Evolutionary conservation across 305 asterid genomes (phyloP).

Genomic region (Fraxinus greggii): DNA sequence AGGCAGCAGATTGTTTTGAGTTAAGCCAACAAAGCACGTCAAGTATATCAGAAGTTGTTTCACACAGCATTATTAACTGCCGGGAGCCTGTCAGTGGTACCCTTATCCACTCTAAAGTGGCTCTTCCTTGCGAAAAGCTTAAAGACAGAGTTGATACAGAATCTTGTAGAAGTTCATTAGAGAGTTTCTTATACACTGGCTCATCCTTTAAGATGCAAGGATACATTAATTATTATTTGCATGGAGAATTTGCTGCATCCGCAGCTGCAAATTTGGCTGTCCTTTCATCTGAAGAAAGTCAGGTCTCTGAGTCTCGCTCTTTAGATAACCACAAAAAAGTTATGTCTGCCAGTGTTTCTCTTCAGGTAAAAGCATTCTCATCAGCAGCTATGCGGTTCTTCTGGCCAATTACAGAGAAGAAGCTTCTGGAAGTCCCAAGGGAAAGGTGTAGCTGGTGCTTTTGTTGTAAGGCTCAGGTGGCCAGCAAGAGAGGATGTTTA

Average conservation of each 20-base stretch:
- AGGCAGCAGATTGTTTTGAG: conserved; percentile 30
- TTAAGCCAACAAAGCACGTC: conserved; percentile 38
- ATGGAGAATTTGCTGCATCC: conserved; percentile 92
- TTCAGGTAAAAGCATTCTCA: conserved; percentile 87
- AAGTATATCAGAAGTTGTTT: conserved; percentile 32
- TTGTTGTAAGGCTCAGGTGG: conserved; percentile 68
- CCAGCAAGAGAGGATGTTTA: conserved; percentile 86
- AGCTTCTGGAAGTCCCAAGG: conserved; percentile 79
- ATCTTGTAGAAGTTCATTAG: conserved; percentile 23
- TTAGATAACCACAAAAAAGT: conserved; percentile 54
- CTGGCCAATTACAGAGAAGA: conserved; percentile 91
- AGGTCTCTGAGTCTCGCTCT: conserved; percentile 41
- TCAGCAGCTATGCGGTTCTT: conserved; percentile 64
- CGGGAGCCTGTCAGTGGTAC: conserved; percentile 33
- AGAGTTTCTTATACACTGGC: conserved; percentile 56
- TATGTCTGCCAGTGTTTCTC: conserved; percentile 51
- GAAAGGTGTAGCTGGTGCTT: conserved; percentile 99
- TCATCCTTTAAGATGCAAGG: conserved; percentile 66
- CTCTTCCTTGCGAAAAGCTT: conserved; percentile 26
- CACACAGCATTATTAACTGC: conserved; percentile 28
- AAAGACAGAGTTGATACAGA: conserved; percentile 30
- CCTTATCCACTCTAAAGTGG: conserved; percentile 24
- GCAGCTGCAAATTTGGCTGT: conserved; percentile 88
- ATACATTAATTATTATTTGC: conserved; percentile 67
- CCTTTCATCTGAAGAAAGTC: conserved; percentile 70